phyloP scores from a whole-genome alignment of 768 basidiomycete genomes.

The Favolaschia claudopus region DNA sequence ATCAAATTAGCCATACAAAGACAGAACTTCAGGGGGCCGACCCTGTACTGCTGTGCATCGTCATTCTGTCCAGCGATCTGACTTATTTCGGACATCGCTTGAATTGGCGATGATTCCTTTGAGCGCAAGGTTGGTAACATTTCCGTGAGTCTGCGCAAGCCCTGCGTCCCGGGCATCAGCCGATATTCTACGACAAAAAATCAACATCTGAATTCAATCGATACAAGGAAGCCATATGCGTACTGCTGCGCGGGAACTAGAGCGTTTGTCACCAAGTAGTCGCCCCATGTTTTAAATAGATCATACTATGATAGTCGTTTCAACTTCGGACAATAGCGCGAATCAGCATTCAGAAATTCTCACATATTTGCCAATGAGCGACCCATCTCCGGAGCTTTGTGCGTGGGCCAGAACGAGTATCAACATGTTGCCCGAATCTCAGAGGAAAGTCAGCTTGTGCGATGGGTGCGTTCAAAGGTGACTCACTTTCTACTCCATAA shows the following conservation, averaged over 20 bases:
- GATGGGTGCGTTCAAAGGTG: neutral
- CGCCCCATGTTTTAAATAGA: conserved; percentile 60
- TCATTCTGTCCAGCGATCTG: conserved; percentile 36
- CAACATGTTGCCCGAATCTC: conserved; percentile 67
- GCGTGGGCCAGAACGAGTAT: conserved; percentile 58
- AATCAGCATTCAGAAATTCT: conserved; percentile 24
- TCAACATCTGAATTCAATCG: neutral
- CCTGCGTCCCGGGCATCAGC: conserved; percentile 6
- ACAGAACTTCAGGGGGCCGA: conserved; percentile 7
- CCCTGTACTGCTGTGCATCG: conserved; percentile 37
- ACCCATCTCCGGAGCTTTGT: conserved; percentile 38
- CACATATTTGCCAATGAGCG: conserved; percentile 48
- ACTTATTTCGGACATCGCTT: conserved; percentile 62
- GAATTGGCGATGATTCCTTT: conserved; percentile 65
- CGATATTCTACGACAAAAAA: neutral
- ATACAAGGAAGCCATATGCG: conserved; percentile 36
- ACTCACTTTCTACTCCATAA: conserved; percentile 35
- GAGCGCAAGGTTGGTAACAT: conserved; percentile 64
- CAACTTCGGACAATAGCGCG: neutral
- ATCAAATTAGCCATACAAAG: neutral
- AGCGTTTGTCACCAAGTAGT: conserved; percentile 50
- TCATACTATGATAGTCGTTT: conserved; percentile 38
- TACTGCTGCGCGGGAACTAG: conserved; percentile 48
- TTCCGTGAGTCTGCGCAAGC: conserved; percentile 35
- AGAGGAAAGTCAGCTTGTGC: neutral